Conservation (phyloP, 257 asterid genomes). For the Solanum rostratum region DNA sequence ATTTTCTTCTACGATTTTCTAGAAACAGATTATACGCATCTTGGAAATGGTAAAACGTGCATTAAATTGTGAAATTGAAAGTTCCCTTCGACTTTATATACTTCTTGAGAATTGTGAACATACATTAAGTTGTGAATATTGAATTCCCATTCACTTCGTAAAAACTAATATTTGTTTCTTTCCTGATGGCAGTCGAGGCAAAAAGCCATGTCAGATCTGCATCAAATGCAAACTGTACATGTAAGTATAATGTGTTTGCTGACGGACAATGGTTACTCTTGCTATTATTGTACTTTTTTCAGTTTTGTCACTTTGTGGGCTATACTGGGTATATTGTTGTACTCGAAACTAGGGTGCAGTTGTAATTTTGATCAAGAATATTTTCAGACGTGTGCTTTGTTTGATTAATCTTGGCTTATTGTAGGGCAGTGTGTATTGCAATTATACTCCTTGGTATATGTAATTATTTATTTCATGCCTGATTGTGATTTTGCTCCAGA, state of each 20-base stretch:
- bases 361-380: not conserved
- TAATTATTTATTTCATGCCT: not conserved
- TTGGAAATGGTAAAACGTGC: not conserved
- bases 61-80: not conserved
- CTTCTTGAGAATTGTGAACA: not conserved
- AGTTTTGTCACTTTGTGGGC: not conserved
- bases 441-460: not conserved
- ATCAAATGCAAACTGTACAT: slow-evolving; percentile 77
- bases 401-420: not conserved
- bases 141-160: not conserved
- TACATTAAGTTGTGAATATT: not conserved
- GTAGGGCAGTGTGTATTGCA: not conserved
- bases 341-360: not conserved
- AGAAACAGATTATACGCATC: not conserved
- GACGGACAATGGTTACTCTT: not conserved
- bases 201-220: slow-evolving; percentile 77
- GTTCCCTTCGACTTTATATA: not conserved
- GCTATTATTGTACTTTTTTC: not conserved
- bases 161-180: not conserved
- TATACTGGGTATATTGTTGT: not conserved
- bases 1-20: not conserved
- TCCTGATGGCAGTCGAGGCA: slow-evolving; percentile 82
- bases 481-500: not conserved
- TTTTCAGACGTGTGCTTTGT: not conserved
- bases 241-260: slow-evolving; percentile 38